These are phyloP conservation scores for Medakamo hakoo DNA, from an alignment of 139 green algal species.

Conservation along the genomic window DNA sequence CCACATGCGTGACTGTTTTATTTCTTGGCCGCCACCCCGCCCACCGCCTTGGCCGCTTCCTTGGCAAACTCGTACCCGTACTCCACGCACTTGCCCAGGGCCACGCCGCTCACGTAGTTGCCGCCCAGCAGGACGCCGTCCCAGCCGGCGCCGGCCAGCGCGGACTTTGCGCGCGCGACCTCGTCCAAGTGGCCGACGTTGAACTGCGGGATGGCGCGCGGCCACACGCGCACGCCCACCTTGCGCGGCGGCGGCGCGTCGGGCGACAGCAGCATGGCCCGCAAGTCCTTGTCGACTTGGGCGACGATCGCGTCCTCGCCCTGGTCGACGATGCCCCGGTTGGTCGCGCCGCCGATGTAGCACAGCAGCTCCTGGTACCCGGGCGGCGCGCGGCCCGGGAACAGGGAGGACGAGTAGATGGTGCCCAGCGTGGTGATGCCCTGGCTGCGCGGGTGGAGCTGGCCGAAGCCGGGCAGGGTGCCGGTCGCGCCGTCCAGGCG, in stretches of 20 bases:
- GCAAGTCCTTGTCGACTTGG: conserved; percentile 83
- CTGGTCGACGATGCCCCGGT: conserved; percentile 68
- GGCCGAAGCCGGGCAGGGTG: conserved; percentile 71
- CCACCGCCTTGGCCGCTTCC: conserved; percentile 23
- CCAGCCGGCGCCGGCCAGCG: conserved; percentile 40
- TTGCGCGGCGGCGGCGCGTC: conserved; percentile 57
- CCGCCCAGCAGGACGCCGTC: conserved; percentile 77
- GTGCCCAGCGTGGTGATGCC: conserved; percentile 89
- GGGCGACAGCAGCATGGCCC: conserved; percentile 80
- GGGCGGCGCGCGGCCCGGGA: conserved; percentile 53
- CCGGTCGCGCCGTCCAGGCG: conserved; percentile 41
- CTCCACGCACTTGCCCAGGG: conserved; percentile 90
- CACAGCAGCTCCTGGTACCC: conserved; percentile 68
- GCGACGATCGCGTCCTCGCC: conserved; percentile 46
- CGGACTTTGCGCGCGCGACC: conserved; percentile 29
- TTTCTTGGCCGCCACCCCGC: not conserved
- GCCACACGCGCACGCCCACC: conserved; percentile 85
- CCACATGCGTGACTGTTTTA: too few species aligned
- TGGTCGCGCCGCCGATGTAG: conserved; percentile 92
- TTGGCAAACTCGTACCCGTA: conserved; percentile 68
- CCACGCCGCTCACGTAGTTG: conserved; percentile 95
- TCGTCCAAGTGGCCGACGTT: conserved; percentile 75
- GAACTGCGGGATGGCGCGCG: conserved; percentile 94
- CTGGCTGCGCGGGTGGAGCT: conserved; percentile 91
- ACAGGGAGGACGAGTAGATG: conserved; percentile 93